Evolutionary conservation across 163 green algal genomes (phyloP).

Genomic region (Dunaliella salina): DNA sequence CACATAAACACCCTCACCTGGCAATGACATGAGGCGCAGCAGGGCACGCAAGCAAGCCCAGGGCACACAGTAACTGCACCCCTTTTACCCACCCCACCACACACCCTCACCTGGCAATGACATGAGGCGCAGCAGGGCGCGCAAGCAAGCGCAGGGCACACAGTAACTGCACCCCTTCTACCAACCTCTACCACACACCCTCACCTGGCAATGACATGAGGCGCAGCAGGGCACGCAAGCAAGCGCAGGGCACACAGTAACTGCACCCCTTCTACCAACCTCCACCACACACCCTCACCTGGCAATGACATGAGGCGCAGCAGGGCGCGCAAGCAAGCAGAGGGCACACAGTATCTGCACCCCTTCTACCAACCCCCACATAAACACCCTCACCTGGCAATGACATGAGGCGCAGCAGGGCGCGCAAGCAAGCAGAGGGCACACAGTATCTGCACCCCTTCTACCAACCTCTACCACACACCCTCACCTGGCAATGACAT

Average conservation of each 20-base stretch:
- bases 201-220: conserved; percentile 9
- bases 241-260: conserved; percentile 32
- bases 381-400: not conserved
- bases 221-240: conserved; percentile 25
- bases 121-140: conserved; percentile 27
- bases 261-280: conserved; percentile 13
- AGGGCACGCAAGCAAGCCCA: conserved; percentile 24
- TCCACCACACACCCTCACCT: too few species aligned
- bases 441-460: conserved; percentile 37
- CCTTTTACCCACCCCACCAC: too few species aligned
- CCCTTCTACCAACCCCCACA: too few species aligned
- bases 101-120: not conserved
- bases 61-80: conserved; percentile 34
- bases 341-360: too few species aligned
- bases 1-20: not conserved
- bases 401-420: conserved; percentile 21
- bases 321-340: too few species aligned
- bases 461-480: too few species aligned
- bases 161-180: conserved; percentile 34
- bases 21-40: conserved; percentile 13
- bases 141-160: conserved; percentile 24
- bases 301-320: too few species aligned
- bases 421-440: conserved; percentile 22
- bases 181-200: not conserved
- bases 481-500: too few species aligned